Base-by-base conservation (phyloP, 768 basidiomycete species). In the Leccinellum luteum region DNA sequence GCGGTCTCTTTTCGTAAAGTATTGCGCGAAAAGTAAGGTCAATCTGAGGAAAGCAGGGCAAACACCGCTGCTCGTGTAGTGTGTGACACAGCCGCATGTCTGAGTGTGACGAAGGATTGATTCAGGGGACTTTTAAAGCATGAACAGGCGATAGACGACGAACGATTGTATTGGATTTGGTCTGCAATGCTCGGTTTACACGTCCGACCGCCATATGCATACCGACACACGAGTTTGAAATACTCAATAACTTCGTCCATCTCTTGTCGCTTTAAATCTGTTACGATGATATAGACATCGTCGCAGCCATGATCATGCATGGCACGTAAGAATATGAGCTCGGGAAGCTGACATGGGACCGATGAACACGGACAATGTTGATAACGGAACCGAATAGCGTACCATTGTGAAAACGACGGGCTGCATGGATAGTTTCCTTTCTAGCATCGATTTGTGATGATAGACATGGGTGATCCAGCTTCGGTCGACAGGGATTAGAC, bases 341-440 rank as follows among this genome's bases (percentile, higher is more conserved):
- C 89, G 30, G 88, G 88, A 43, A 90, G 77, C 89, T 90, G 62
- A 23, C 61, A 48, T 54, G 38, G 30, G 53, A 21, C 15, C 34
- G 19, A 65, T 55, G 35, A 57, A 19, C 19, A 54, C 34, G 23
- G 28, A 48, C 43, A 31, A 35, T 8, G 48, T 10, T 21, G 17
- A 45, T 21, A n/a, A 34, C 35, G 19, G 17, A 28, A 28, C 30
- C 17, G 49, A 17, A 19, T 7, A 21, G 68, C 78, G 61, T 64
- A 89, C 89, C 86, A 90, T 89, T 49, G 88, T 89, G 65, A 88
- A 89, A 0, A 90, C 85, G 3, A 90, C 88, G 6, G 85, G 88
- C 80, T 88, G 85, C 87, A 89, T 89, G 25, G 84, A 83, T 41
- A 87, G 70, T 59, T 85, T 86, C 54, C 85, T 79, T 63, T 89